Conservation (phyloP, 1,284 basidiomycete genomes). For the Puccinia coronata region DNA sequence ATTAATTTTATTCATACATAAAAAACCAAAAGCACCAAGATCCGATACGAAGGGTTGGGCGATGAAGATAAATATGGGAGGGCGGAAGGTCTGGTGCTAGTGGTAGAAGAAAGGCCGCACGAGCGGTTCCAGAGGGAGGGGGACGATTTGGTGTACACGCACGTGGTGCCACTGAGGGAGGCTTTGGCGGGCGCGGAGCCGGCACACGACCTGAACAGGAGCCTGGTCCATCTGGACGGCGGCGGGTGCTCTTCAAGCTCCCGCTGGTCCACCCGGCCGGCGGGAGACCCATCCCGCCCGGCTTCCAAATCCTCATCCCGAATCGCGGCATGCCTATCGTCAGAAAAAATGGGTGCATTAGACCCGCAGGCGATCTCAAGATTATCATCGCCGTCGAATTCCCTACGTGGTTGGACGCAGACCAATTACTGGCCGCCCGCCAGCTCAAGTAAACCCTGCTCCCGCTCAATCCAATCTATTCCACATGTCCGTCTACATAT, state of each 20-base stretch:
- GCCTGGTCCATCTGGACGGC: constrained; percentile 74
- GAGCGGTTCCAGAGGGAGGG: constrained; percentile 72
- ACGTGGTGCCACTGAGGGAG: constrained; percentile 76
- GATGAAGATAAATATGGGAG: constrained; percentile 75
- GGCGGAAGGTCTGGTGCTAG: constrained; percentile 73
- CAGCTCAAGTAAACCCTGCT: neutral
- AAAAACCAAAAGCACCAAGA: constrained; percentile 71
- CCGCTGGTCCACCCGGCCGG: constrained; percentile 62
- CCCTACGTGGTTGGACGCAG: constrained; percentile 71
- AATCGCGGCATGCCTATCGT: constrained; percentile 90
- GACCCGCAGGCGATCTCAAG: constrained; percentile 76
- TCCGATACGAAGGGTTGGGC: constrained; percentile 81
- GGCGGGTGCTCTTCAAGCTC: constrained; percentile 68
- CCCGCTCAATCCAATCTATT: neutral
- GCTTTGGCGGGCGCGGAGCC: constrained; percentile 67
- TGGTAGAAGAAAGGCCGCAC: constrained; percentile 88
- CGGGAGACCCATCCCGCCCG: constrained; percentile 68
- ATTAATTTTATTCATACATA: no score
- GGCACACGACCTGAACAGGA: constrained; percentile 59
- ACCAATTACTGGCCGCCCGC: constrained; percentile 74
- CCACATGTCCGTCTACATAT: no score
- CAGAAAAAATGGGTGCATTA: constrained; percentile 68
- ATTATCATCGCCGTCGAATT: constrained; percentile 82
- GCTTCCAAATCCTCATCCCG: constrained; percentile 69
- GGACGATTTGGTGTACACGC: constrained; percentile 71